Evolutionary conservation across 352 stramenopile genomes (phyloP).

Genomic region (Thalassiosira ordinaria): DNA sequence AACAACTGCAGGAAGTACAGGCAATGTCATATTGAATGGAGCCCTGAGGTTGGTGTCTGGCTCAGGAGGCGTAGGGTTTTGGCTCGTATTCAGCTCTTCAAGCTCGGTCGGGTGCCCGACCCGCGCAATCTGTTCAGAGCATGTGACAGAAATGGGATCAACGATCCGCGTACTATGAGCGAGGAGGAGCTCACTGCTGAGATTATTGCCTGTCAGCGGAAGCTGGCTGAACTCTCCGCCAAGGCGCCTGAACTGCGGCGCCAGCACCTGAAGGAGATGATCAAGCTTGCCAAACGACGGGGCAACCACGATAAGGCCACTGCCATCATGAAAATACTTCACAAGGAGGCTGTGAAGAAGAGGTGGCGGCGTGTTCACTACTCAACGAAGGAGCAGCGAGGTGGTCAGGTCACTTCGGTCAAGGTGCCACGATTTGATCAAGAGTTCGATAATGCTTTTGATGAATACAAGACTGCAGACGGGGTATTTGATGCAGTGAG

Average conservation of each 20-base stretch:
- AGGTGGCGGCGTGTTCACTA: background rate
- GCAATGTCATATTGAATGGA: background rate
- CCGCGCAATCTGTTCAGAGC: background rate
- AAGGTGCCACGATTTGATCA: background rate
- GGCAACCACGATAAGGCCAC: background rate
- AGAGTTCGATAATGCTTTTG: background rate
- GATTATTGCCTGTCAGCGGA: background rate
- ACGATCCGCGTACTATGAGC: background rate
- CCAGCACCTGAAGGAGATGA: background rate
- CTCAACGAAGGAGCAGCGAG: background rate
- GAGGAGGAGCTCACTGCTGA: background rate
- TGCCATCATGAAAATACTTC: background rate
- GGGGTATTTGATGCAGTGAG: background rate
- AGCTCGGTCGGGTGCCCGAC: background rate
- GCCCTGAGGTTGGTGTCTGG: background rate
- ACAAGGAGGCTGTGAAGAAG: background rate
- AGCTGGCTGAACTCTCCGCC: background rate
- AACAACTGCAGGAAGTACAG: background rate
- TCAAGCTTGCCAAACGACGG: background rate
- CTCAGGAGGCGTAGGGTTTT: background rate
- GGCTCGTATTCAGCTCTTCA: background rate
- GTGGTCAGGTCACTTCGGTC: background rate
- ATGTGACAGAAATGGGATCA: background rate
- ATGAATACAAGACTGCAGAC: background rate
- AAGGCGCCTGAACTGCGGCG: background rate